Evolutionary conservation across 345 rosid species (phyloP), one percentile per base, ranked within the genome.

Genomic region (Rhizophora apiculata): DNA sequence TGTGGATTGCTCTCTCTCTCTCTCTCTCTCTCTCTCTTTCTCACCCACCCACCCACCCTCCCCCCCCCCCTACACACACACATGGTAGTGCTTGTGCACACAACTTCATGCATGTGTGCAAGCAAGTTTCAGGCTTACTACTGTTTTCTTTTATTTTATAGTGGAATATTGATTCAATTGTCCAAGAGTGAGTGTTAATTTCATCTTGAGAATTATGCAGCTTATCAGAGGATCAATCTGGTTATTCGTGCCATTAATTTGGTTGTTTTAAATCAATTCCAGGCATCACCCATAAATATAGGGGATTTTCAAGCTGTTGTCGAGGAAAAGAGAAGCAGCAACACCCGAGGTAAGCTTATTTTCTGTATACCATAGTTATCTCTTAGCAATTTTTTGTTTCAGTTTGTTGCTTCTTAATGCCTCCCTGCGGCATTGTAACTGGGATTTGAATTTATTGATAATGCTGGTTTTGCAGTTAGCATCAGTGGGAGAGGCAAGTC

Each of bases 261-360:
- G 60, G 30, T 22, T 56, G 29, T 56, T 10, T 8, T 13, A 57
- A 56, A 69, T 46, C 39, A 31, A 71, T 72, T 72, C 63, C 87
- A 92, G 98, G 92, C 96, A 67, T 88, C 98, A 36, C 91, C 94
- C 3, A 46, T 92, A 67, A 81, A 63, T 2, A 75, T 92, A 30
- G 85, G 86, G 39, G 91, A 80, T 58, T 85, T 77, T 34, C 83
- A 78, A 79, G 95, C 88, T 57, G 79, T 79, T 64, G 69, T 92
- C 6, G 94, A 92, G 78, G 82, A 81, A 84, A 92, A 92, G 85
- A 87, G 86, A 82, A 79, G 87, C 43, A 79, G 87, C 43, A 85
- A 82, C 30, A 74, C 79, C 69, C 86, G 88, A 82, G 96, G 98
- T 82, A 74, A 81, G 60, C 16, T 24, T 57, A 52, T 32, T 26